phyloP scores from a whole-genome alignment of 1,284 basidiomycete species.

The Leccinum glutinopallens region DNA sequence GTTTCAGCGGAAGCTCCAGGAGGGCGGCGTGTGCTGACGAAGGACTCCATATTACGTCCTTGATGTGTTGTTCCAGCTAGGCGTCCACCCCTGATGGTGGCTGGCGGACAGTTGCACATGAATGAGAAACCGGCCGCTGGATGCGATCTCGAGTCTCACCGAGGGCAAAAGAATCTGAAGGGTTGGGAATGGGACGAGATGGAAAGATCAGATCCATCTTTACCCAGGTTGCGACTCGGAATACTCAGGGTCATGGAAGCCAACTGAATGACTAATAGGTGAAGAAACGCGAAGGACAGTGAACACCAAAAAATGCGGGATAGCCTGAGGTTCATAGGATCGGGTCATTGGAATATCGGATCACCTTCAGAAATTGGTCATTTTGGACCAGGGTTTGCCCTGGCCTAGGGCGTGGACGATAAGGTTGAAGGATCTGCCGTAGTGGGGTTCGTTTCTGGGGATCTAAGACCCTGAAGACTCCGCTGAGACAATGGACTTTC shows the following conservation, averaged over 20 bases:
- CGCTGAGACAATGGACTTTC: constrained; percentile 7
- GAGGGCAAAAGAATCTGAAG: constrained; percentile 7
- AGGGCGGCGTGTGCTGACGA: background rate
- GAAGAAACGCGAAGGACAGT: too few relatives aligned
- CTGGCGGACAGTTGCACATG: constrained; percentile 14
- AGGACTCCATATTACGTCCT: background rate
- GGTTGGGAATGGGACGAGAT: constrained; percentile 17
- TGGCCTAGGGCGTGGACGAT: too few relatives aligned
- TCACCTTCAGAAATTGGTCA: too few relatives aligned
- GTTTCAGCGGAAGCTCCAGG: constrained; percentile 15
- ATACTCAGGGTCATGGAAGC: too few relatives aligned
- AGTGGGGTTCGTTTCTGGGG: constrained; percentile 3
- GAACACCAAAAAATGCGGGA: too few relatives aligned
- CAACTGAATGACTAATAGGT: too few relatives aligned
- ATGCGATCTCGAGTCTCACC: background rate
- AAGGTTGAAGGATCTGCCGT: too few relatives aligned
- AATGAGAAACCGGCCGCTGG: background rate
- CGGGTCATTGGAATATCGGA: too few relatives aligned
- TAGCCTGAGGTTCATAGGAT: too few relatives aligned
- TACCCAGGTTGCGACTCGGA: background rate
- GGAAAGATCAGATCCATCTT: constrained; percentile 6
- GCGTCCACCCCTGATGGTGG: constrained; percentile 10
- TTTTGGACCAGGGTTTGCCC: too few relatives aligned
- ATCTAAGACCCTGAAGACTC: constrained; percentile 20
- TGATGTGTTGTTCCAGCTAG: constrained; percentile 14